Evolutionary conservation across 2,329 filamentous ascomycete genomes (phyloP), one percentile per base, ranked within the genome.

Genomic region (Ceratocystis lukuohia): DNA sequence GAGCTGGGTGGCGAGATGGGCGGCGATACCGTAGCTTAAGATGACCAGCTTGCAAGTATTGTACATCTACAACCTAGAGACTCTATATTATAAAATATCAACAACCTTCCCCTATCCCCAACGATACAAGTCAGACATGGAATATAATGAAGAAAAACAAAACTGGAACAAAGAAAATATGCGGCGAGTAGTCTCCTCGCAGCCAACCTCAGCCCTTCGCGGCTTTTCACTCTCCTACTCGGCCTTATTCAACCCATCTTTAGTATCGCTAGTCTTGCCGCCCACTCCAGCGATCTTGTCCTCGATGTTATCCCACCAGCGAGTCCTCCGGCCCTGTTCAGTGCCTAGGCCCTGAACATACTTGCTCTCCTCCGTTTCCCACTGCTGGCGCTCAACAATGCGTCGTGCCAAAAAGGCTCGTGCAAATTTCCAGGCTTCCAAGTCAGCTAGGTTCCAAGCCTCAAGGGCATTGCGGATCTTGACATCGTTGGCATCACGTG

Each of bases 401-500:
- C 81, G 77, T 46, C 88, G 77, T 20, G 87, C 87, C 63, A 85
- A 76, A 69, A 82, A 90, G 0, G 88, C 88, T 46, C 85, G 78
- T 4, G 85, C 81, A 72, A 92, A 92, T 71, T 83, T 84, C 88
- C 88, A 93, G 1, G 85, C 84, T 75, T 93, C 88, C 0, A 85
- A 86, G 71, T 93, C 89, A 0, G 84, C 87, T 69, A 91, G 73
- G 72, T 84, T 86, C 84, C 84, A 87, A 10, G 83, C 81, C 72
- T 87, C 84, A n/a, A 84, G 76, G 5, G 81, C 83, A 25, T 78
- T 75, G 5, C 79, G 79, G n/a, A 84, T 69, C 62, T 75, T 75
- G 3, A 80, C 74, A 61, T 83, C 78, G 3, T 75, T 72, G 0
- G 75, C 74, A 3, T 75, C 72, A 70, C 79, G 78, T 69, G 75